A percentile compares a stretch with the other conserved stretches of the same genome.
These are phyloP conservation scores for Pestalotiopsis sp. DNA, from an alignment of 2,329 filamentous ascomycete genomes.

Conservation along the genomic window DNA sequence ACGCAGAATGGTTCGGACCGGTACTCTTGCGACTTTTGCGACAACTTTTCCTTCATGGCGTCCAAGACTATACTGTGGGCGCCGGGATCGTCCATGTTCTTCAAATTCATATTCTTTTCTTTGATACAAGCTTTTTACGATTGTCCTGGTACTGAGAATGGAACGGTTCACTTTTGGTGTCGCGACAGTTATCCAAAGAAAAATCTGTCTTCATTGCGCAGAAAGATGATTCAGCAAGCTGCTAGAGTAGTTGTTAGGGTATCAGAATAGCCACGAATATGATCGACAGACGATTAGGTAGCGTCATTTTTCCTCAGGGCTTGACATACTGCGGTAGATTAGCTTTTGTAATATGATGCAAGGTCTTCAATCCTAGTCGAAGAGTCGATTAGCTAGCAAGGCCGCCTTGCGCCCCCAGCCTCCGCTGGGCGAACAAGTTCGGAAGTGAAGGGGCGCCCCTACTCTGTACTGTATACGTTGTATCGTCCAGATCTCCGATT, in stretches of 20 bases:
- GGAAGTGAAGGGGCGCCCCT: background rate
- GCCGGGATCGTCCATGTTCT: background rate
- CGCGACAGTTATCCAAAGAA: background rate
- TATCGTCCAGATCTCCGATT: background rate
- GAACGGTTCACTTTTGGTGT: background rate
- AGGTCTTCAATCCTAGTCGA: background rate
- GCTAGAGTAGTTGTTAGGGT: background rate
- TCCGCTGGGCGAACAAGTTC: background rate
- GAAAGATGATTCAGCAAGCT: background rate
- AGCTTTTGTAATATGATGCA: background rate
- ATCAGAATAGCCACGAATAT: background rate
- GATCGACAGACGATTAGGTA: background rate
- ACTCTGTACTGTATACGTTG: background rate
- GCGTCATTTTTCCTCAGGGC: background rate
- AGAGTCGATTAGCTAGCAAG: background rate
- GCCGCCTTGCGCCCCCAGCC: background rate
- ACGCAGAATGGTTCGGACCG: conserved; percentile 2
- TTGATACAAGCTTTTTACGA: background rate
- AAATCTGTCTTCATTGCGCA: background rate
- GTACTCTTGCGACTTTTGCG: conserved; percentile 1
- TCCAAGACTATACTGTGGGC: background rate
- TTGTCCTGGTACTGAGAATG: background rate
- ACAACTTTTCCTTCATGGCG: background rate
- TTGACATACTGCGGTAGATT: background rate
- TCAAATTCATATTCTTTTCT: background rate